phyloP scores from a whole-genome alignment of 2,329 filamentous ascomycete species.

The Fusarium mangiferae region DNA sequence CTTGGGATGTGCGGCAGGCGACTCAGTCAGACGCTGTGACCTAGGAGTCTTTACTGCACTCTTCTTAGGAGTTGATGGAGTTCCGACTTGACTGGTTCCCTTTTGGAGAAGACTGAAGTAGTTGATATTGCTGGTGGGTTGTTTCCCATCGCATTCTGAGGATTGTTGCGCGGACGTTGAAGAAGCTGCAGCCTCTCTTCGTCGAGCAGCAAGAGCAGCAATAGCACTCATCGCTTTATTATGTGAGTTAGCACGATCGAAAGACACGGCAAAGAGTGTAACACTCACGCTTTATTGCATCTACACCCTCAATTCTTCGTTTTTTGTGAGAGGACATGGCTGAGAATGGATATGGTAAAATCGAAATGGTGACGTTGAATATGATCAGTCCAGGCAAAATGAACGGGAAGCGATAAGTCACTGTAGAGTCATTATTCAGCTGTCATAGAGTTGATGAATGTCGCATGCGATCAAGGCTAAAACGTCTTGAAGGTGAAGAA shows the following conservation, averaged over 20 bases:
- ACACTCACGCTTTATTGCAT: constrained; percentile 46
- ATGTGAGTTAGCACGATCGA: not conserved
- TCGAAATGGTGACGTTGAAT: not conserved
- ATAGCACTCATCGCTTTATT: constrained; percentile 47
- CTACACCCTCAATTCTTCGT: constrained; percentile 48
- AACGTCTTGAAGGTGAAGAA: not conserved
- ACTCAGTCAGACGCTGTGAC: constrained; percentile 18
- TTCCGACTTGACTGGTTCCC: not conserved
- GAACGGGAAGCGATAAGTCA: not conserved
- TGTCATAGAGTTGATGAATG: not conserved
- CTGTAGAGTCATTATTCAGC: not conserved
- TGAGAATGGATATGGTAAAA: not conserved
- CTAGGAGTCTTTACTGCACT: constrained; percentile 16
- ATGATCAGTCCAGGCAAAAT: not conserved
- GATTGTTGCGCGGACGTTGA: constrained; percentile 8
- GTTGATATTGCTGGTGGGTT: constrained; percentile 38
- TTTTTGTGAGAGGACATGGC: constrained; percentile 49
- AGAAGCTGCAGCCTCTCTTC: constrained; percentile 39
- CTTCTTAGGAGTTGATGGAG: constrained; percentile 35
- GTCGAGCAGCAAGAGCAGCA: constrained; percentile 52
- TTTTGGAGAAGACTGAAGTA: constrained; percentile 46
- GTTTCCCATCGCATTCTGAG: constrained; percentile 35
- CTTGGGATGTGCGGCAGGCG: constrained; percentile 17
- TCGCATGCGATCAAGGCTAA: not conserved
- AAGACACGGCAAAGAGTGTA: not conserved